Conservation (phyloP, 2,329 filamentous ascomycete genomes). For the Apiospora malaysiana region DNA sequence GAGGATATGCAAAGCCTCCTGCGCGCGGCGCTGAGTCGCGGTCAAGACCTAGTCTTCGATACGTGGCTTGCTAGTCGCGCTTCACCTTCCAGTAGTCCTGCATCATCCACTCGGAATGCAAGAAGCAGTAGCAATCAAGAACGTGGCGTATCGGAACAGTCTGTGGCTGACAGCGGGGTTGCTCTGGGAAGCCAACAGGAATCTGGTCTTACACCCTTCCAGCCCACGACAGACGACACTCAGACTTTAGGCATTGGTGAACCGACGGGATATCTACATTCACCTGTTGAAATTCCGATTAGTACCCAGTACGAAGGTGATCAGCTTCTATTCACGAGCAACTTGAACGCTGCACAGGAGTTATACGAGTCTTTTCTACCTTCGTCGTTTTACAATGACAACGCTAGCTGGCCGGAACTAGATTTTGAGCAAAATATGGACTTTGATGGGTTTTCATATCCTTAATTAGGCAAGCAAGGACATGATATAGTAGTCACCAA, state of each 20-base stretch:
- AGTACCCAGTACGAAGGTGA: no score
- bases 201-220: neutral
- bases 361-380: no score
- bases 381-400: no score
- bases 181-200: neutral
- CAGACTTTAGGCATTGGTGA: neutral
- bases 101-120: neutral
- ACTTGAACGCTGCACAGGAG: no score
- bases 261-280: no score
- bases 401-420: no score
- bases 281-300: no score
- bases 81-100: neutral
- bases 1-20: neutral
- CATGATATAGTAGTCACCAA: no score
- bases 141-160: neutral
- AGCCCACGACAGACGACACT: neutral
- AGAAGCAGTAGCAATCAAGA: neutral
- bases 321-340: no score
- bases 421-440: no score
- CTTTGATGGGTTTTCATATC: no score
- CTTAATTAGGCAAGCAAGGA: no score
- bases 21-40: neutral
- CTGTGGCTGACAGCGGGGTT: neutral
- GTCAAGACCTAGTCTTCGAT: neutral
- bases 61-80: neutral